phyloP scores from a whole-genome alignment of 106 monocot species.

The Phalaenopsis equestris region DNA sequence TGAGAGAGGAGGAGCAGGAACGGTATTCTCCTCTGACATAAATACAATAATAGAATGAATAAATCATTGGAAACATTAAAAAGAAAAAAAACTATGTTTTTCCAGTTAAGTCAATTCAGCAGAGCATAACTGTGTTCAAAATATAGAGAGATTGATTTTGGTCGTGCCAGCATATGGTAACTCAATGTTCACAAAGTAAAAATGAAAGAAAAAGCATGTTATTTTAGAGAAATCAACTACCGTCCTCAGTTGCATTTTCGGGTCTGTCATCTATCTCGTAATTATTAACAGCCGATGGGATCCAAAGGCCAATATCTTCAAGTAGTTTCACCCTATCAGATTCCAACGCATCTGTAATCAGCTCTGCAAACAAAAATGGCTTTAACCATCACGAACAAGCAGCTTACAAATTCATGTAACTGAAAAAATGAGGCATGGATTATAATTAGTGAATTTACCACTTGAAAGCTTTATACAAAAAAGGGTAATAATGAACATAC shows the following conservation, averaged over 20 bases:
- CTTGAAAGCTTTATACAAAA: not conserved
- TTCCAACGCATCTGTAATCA: conserved; percentile 35
- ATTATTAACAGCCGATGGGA: conserved; percentile 40
- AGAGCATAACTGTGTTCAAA: not conserved
- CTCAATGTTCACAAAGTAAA: not conserved
- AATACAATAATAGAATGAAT: not conserved
- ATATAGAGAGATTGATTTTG: not conserved
- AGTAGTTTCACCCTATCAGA: conserved; percentile 42
- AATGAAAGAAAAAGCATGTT: not conserved
- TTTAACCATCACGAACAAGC: not conserved
- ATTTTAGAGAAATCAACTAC: conserved; percentile 16
- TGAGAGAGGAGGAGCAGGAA: conserved; percentile 29
- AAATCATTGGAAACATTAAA: not conserved
- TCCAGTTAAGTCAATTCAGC: not conserved
- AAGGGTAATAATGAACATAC: conserved; percentile 17
- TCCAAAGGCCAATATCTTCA: conserved; percentile 76
- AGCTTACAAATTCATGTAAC: not conserved
- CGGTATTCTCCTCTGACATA: conserved; percentile 31
- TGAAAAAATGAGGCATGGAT: not conserved
- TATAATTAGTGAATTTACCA: not conserved
- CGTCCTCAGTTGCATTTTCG: conserved; percentile 45
- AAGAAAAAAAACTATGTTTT: not conserved
- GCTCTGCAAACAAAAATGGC: conserved; percentile 21
- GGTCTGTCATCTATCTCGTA: conserved; percentile 46
- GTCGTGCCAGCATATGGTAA: not conserved